phyloP scores from a whole-genome alignment of 306 rosid genomes.

The Quercus glauca region DNA sequence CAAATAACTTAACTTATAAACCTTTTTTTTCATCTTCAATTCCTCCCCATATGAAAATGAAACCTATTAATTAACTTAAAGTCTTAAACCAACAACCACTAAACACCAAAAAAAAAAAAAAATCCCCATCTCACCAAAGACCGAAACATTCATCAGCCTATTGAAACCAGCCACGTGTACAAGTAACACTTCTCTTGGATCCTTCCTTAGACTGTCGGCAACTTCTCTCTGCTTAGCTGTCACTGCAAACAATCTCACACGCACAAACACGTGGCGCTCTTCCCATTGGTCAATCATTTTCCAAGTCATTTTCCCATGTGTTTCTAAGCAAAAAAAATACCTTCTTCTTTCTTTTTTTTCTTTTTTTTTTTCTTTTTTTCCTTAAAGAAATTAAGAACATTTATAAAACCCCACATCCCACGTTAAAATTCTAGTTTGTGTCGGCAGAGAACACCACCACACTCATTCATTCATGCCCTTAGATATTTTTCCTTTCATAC shows the following conservation, averaged over 20 bases:
- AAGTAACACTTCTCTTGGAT: not conserved
- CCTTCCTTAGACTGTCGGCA: conserved; percentile 61
- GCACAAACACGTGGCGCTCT: conserved; percentile 26
- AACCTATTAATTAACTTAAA: not conserved
- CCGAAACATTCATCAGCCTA: not conserved
- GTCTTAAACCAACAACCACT: not conserved
- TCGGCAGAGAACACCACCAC: conserved; percentile 39
- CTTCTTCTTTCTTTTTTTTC: too few relatives aligned
- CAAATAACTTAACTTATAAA: conserved; percentile 11
- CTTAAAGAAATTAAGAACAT: not conserved
- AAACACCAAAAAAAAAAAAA: not conserved
- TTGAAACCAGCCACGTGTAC: conserved; percentile 11
- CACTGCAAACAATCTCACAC: conserved; percentile 32
- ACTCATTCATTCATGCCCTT: not conserved
- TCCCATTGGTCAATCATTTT: conserved; percentile 27
- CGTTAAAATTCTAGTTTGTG: conserved; percentile 30
- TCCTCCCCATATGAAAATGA: conserved; percentile 34
- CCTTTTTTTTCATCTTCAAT: not conserved
- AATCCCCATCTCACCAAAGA: not conserved
- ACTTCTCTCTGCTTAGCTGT: conserved; percentile 58
- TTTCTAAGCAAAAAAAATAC: not conserved
- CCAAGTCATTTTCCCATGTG: not conserved
- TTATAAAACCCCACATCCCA: conserved; percentile 8
- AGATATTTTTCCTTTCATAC: conserved; percentile 19
- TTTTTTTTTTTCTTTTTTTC: not conserved